Evolutionary conservation across 2,329 filamentous ascomycete genomes (phyloP).

Genomic region (Davidsoniella australis): DNA sequence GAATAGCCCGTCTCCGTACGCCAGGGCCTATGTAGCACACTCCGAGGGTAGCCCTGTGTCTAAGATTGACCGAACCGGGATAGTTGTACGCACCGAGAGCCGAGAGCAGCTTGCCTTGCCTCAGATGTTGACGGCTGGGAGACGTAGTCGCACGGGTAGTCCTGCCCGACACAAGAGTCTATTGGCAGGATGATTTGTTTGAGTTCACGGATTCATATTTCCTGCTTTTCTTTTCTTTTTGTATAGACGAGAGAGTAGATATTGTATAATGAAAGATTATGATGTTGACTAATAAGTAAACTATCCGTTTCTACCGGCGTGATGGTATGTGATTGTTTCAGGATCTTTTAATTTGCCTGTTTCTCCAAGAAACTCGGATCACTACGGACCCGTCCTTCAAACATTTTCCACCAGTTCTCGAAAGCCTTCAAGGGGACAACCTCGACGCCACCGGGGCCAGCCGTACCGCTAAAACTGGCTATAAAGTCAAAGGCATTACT

Average conservation of each 20-base stretch:
- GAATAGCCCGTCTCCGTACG: slow-evolving; percentile 15
- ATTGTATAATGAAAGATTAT: background rate
- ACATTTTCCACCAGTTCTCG: slow-evolving; percentile 95
- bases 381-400: slow-evolving; percentile 67
- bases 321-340: background rate
- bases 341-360: slow-evolving; percentile 17
- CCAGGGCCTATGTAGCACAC: background rate
- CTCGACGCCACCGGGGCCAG: slow-evolving; percentile 49
- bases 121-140: slow-evolving; percentile 36
- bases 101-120: slow-evolving; percentile 54
- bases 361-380: slow-evolving; percentile 84
- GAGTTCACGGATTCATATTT: slow-evolving; percentile 5
- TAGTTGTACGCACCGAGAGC: slow-evolving; percentile 72
- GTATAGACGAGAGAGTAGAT: background rate
- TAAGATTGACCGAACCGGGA: slow-evolving; percentile 48
- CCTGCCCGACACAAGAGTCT: slow-evolving; percentile 25
- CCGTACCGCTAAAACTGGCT: slow-evolving; percentile 60
- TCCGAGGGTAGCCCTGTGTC: slow-evolving; percentile 13
- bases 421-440: slow-evolving; percentile 90
- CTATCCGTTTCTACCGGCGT: background rate
- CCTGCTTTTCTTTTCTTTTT: background rate
- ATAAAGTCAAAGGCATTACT: slow-evolving; percentile 96
- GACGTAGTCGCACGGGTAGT: slow-evolving; percentile 39
- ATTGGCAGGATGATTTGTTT: slow-evolving; percentile 5
- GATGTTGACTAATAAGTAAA: background rate